phyloP scores from a whole-genome alignment of 2,329 filamentous ascomycete species.

The Diaporthe sp. region DNA sequence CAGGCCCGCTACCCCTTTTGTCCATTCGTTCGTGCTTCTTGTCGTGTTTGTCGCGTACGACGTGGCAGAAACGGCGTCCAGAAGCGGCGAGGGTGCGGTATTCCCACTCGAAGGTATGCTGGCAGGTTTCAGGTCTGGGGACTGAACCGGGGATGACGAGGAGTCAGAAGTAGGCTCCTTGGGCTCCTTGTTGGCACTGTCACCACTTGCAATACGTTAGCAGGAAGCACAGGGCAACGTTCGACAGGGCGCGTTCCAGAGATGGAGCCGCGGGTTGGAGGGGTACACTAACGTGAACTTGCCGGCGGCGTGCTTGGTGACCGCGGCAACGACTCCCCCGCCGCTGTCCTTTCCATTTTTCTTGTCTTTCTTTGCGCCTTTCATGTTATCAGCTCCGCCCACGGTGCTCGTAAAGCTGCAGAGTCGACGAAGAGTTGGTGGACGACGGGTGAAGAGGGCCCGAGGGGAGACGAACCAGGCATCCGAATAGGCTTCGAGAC shows the following conservation, averaged over 20 bases:
- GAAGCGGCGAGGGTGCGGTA: conserved; percentile 57
- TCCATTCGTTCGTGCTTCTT: conserved; percentile 63
- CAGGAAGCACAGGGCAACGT: conserved; percentile 44
- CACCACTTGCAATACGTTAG: conserved; percentile 43
- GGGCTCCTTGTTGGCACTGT: conserved; percentile 48
- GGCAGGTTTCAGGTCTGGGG: conserved; percentile 60
- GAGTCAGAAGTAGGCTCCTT: conserved; percentile 53
- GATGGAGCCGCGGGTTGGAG: conserved; percentile 25
- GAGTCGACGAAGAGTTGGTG: conserved; percentile 30
- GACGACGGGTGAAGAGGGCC: conserved; percentile 37
- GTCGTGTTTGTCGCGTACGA: conserved; percentile 63
- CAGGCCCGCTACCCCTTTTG: conserved; percentile 53
- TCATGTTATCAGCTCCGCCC: conserved; percentile 41
- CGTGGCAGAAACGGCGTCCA: conserved; percentile 62
- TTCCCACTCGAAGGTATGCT: conserved; percentile 56
- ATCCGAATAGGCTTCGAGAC: conserved; percentile 36
- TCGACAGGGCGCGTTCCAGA: conserved; percentile 31
- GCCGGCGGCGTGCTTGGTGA: conserved; percentile 64
- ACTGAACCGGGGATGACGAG: conserved; percentile 58
- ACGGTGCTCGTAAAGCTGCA: conserved; percentile 23
- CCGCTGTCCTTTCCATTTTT: conserved; percentile 66
- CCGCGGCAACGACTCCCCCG: conserved; percentile 65
- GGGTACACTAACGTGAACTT: conserved; percentile 62
- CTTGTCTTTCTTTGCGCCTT: conserved; percentile 64
- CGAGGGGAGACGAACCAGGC: conserved; percentile 38